Percentiles rank a stretch among this genome's conserved stretches.
These are phyloP conservation scores for Flaveria brownii DNA, from an alignment of 129 eudicot species.

Conservation along the genomic window DNA sequence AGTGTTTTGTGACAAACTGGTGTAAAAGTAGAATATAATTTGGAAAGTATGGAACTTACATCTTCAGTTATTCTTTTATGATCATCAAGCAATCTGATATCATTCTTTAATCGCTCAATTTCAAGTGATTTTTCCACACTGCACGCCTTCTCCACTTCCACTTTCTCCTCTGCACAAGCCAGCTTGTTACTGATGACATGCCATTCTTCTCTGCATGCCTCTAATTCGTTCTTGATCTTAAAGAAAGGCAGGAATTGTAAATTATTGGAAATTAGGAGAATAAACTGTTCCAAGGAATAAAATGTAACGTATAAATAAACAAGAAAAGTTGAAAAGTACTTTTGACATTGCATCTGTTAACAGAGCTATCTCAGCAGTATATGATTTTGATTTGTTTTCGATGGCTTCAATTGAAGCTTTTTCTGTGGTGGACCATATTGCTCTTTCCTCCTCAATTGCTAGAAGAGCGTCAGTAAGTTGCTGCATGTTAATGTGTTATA, in stretches of 20 bases:
- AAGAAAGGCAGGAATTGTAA: constrained; percentile 19
- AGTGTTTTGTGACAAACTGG: constrained; percentile 9
- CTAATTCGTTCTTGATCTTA: constrained; percentile 59
- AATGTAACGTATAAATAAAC: background rate
- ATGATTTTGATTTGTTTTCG: constrained; percentile 52
- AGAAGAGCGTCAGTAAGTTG: constrained; percentile 91
- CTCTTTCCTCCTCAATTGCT: constrained; percentile 88
- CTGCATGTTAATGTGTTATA: constrained; percentile 44
- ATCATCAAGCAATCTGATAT: constrained; percentile 42
- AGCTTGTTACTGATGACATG: constrained; percentile 40
- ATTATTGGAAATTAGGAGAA: background rate
- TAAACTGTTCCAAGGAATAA: background rate
- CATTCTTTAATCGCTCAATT: constrained; percentile 51
- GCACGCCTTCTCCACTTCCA: constrained; percentile 45
- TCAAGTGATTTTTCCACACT: constrained; percentile 51
- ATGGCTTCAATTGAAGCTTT: constrained; percentile 69
- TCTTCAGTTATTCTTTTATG: constrained; percentile 47
- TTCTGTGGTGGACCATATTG: constrained; percentile 79
- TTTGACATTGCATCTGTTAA: constrained; percentile 57
- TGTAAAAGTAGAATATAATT: background rate
- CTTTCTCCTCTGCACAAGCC: constrained; percentile 48
- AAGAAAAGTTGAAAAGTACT: constrained; percentile 37
- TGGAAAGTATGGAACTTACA: constrained; percentile 32
- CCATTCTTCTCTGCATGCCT: constrained; percentile 53
- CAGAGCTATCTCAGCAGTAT: constrained; percentile 47